phyloP scores from a whole-genome alignment of 1,284 basidiomycete genomes.

The Porogramme epimiltina region DNA sequence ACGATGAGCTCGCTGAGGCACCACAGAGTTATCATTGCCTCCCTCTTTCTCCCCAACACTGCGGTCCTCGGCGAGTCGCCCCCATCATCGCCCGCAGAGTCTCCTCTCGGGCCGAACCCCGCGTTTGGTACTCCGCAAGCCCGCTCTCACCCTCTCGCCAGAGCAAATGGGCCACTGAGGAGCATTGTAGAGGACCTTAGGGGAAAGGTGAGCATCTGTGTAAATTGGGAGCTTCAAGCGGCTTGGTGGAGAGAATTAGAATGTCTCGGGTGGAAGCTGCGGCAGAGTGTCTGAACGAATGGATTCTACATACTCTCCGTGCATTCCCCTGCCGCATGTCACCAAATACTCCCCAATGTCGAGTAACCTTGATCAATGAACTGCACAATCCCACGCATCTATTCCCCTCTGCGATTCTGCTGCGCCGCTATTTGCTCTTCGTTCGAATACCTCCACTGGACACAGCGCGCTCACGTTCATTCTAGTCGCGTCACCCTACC shows the following conservation, averaged over 20 bases:
- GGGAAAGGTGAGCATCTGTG: conserved; percentile 48
- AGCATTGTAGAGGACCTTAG: conserved; percentile 80
- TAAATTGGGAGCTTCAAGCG: no score
- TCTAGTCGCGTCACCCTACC: conserved; percentile 42
- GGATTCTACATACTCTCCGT: no score
- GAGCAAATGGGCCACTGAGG: conserved; percentile 42
- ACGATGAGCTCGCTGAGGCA: conserved; percentile 66
- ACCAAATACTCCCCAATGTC: no score
- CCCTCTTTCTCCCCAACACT: conserved; percentile 76
- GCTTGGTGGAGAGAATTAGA: neutral
- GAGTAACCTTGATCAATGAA: no score
- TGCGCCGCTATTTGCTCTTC: no score
- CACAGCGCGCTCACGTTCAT: neutral
- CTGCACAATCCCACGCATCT: neutral
- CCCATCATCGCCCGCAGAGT: conserved; percentile 46
- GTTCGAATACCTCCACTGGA: neutral
- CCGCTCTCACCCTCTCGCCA: conserved; percentile 16
- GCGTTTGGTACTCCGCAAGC: conserved; percentile 14
- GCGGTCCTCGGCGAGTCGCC: conserved; percentile 59
- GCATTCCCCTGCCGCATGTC: no score
- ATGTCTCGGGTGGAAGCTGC: no score
- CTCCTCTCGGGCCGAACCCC: conserved; percentile 4
- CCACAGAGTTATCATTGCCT: conserved; percentile 74
- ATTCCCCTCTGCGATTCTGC: no score
- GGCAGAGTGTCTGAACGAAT: no score